These are phyloP conservation scores for Wilhelminamyces savonicus DNA, from an alignment of 805 yeast species.

Conservation along the genomic window DNA sequence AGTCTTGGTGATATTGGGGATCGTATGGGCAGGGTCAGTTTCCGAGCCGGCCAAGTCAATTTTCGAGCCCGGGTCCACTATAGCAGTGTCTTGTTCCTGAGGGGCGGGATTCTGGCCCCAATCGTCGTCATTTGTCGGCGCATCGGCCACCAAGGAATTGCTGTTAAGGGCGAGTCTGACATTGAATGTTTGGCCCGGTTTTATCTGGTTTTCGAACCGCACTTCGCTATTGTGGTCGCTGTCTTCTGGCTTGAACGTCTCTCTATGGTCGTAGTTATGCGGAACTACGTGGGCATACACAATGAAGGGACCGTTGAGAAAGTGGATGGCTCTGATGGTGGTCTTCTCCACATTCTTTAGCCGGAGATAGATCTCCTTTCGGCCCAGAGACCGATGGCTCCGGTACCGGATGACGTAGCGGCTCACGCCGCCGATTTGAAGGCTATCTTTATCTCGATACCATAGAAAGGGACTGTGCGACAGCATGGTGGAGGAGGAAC, in stretches of 20 bases:
- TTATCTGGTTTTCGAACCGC: conserved; percentile 37
- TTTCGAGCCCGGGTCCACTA: too few species aligned
- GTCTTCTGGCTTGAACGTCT: conserved; percentile 17
- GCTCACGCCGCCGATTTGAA: conserved; percentile 33
- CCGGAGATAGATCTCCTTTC: conserved; percentile 24
- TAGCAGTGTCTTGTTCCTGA: too few species aligned
- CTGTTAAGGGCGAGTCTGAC: conserved; percentile 46
- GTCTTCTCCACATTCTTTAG: conserved; percentile 34
- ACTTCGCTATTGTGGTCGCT: conserved; percentile 22
- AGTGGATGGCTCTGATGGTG: conserved; percentile 33
- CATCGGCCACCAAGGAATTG: conserved; percentile 24
- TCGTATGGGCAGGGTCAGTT: too few species aligned
- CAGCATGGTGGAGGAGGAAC: too few species aligned
- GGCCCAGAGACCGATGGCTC: too few species aligned
- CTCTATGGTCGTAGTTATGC: conserved; percentile 20
- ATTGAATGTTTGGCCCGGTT: conserved; percentile 67
- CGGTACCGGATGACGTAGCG: conserved; percentile 26
- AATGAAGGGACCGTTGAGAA: conserved; percentile 37
- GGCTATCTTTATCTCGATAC: conserved; percentile 29
- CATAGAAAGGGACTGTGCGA: conserved; percentile 25
- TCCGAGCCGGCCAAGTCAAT: conserved; percentile 6
- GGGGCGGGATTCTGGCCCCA: too few species aligned
- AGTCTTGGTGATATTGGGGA: too few species aligned
- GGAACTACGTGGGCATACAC: conserved; percentile 41
- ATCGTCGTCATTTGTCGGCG: conserved; percentile 11